phyloP scores from a whole-genome alignment of 2,329 filamentous ascomycete species.

The Botryotinia globosa region DNA sequence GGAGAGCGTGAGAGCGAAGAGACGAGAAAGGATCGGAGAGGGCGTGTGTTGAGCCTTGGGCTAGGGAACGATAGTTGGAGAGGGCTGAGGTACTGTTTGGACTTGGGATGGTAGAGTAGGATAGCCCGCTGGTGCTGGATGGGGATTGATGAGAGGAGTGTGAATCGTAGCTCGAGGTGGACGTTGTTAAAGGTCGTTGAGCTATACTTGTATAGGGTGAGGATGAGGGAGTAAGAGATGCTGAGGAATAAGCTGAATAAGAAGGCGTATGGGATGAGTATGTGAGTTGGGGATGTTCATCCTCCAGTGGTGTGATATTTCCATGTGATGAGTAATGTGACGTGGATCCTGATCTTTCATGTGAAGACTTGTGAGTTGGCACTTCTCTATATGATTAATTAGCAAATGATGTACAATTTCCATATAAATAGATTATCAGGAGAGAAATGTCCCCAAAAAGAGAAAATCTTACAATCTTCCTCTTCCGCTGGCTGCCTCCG shows the following conservation, averaged over 20 bases:
- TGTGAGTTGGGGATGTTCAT: slow-evolving; percentile 6
- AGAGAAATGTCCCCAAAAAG: not conserved
- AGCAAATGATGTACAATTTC: not conserved
- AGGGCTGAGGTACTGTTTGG: slow-evolving; percentile 8
- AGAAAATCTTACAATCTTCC: slow-evolving; percentile 32
- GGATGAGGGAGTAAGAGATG: not conserved
- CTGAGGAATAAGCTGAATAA: not conserved
- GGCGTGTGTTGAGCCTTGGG: not conserved
- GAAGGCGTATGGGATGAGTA: slow-evolving; percentile 5
- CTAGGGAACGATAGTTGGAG: not conserved
- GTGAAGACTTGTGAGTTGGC: not conserved
- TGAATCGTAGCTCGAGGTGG: slow-evolving; percentile 16
- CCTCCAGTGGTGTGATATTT: not conserved
- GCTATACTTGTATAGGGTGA: slow-evolving; percentile 8
- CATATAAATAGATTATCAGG: not conserved
- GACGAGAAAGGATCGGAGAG: slow-evolving; percentile 29
- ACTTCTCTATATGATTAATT: slow-evolving; percentile 1
- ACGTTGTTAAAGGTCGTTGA: slow-evolving; percentile 24
- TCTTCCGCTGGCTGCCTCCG: slow-evolving; percentile 34
- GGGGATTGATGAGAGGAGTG: slow-evolving; percentile 24
- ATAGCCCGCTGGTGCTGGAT: slow-evolving; percentile 22
- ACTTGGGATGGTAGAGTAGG: slow-evolving; percentile 25
- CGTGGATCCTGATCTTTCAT: not conserved
- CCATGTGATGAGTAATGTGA: slow-evolving; percentile 6
- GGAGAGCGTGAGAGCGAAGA: slow-evolving; percentile 32